Evolutionary conservation across 192 early-diverging fungal species (phyloP).

Genomic region (Rhizoclosmatium globosum): DNA sequence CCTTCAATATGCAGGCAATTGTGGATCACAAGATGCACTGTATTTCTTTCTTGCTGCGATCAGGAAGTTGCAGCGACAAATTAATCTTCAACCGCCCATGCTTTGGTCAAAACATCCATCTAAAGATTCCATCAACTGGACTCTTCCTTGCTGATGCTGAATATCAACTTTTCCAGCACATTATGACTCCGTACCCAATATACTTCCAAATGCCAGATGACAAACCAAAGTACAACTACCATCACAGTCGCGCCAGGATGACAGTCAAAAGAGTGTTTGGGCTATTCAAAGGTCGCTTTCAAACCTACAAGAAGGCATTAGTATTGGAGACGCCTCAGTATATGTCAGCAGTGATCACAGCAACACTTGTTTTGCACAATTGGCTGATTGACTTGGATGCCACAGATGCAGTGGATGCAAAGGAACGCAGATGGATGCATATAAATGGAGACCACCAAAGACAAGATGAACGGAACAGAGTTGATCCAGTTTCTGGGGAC

Average conservation of each 20-base stretch:
- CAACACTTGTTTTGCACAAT: too few species aligned
- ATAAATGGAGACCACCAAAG: too few species aligned
- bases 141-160: conserved; percentile 20
- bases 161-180: conserved; percentile 14
- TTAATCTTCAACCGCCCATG: neutral
- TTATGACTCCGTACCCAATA: conserved; percentile 23
- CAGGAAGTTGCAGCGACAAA: conserved; percentile 8
- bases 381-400: too few species aligned
- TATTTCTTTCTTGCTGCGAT: neutral
- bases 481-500: too few species aligned
- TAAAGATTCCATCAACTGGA: too few species aligned
- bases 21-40: neutral
- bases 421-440: too few species aligned
- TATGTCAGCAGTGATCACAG: too few species aligned
- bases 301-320: too few species aligned
- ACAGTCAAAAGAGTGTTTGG: neutral
- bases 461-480: too few species aligned
- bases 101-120: conserved; percentile 29
- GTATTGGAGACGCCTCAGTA: too few species aligned
- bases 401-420: too few species aligned
- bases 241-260: neutral
- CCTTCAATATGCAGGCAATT: conserved; percentile 23
- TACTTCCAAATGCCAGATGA: neutral
- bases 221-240: neutral
- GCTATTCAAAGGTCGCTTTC: neutral